Base-by-base conservation (phyloP, 1,139 yeast genomes). In the Meyerozyma sp. region DNA sequence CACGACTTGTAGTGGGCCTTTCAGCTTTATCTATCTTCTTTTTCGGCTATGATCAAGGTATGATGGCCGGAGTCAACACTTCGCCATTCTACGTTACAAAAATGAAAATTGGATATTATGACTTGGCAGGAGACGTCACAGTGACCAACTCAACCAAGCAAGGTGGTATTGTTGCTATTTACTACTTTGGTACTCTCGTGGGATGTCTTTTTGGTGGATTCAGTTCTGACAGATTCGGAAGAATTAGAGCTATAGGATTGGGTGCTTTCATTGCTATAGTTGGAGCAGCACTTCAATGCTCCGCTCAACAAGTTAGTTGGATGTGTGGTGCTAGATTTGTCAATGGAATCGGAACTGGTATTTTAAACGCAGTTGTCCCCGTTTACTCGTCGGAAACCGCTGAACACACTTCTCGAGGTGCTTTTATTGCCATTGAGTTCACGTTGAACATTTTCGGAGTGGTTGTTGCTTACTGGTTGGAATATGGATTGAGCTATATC, bases 1-100 rank as follows among this genome's bases (percentile, higher is more conserved):
- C 49, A 6, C 42, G 45, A 3, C 45, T 48, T 32, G 52, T 53
- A 48, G 25, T 53, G 44, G 39, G 49, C 39, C 45, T 55, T 5
- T 46, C 56, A 27, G 55, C 57, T 26, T 49, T 55, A 21, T 49
- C 59, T 6, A 30, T 30, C 34, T 30, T 30, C 14, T 49, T 66
- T 26, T 68, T 66, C 42, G 81, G 81, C 10, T 73, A 73, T 50
- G 77, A 73, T 47, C 78, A 76, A 52, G 77, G 79, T 34, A 76
- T 75, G 27, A 69, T 74, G 70, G 77, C 78, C 34, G 61, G 70
- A 48, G 53, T 65, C 49, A 54, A 63, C 27, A 61, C 66, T 13
- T 70, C 70, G 75, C 54, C 74, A 76, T 0, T 54, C 58, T 29
- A 63, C 68, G 60, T 66, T 40, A 45, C 51, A 42, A 50, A 53